These are phyloP conservation scores for Paspalum notatum DNA, from an alignment of 176 grass and related monocot species.

Conservation along the genomic window DNA sequence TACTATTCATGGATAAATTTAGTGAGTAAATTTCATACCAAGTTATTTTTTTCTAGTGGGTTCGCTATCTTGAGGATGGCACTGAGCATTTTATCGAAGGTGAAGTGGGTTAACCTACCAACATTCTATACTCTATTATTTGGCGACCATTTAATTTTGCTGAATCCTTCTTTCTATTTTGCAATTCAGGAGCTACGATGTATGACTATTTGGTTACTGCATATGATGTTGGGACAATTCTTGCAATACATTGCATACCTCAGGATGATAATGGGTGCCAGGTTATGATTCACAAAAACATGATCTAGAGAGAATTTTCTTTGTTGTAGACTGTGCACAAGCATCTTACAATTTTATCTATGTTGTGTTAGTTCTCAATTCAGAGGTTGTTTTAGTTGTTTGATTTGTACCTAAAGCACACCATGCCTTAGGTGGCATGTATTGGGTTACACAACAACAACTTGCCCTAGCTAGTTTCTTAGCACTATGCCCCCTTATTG, in stretches of 20 bases:
- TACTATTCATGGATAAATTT: conserved; percentile 15
- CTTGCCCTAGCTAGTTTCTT: too few species aligned
- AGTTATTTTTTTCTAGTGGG: conserved; percentile 67
- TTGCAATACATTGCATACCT: conserved; percentile 90
- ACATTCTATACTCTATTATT: conserved; percentile 28
- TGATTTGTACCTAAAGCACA: too few species aligned
- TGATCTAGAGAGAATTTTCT: too few species aligned
- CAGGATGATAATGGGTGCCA: conserved; percentile 91
- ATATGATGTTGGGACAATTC: conserved; percentile 88
- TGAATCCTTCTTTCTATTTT: conserved; percentile 32
- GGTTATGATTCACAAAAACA: too few species aligned
- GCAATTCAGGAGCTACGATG: conserved; percentile 73
- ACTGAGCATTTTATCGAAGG: conserved; percentile 84
- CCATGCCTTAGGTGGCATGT: too few species aligned
- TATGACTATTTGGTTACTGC: conserved; percentile 87
- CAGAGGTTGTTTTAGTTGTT: too few species aligned
- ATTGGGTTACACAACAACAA: too few species aligned
- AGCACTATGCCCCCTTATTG: too few species aligned
- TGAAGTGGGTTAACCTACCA: conserved; percentile 39
- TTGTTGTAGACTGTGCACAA: background rate
- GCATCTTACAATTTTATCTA: background rate
- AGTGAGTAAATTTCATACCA: conserved; percentile 25
- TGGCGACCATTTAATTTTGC: conserved; percentile 10
- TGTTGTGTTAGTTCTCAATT: too few species aligned
- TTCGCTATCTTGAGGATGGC: conserved; percentile 83